These are phyloP conservation scores for Uronychia binucleata DNA, from an alignment of 73 alveolate genomes.

Conservation along the genomic window DNA sequence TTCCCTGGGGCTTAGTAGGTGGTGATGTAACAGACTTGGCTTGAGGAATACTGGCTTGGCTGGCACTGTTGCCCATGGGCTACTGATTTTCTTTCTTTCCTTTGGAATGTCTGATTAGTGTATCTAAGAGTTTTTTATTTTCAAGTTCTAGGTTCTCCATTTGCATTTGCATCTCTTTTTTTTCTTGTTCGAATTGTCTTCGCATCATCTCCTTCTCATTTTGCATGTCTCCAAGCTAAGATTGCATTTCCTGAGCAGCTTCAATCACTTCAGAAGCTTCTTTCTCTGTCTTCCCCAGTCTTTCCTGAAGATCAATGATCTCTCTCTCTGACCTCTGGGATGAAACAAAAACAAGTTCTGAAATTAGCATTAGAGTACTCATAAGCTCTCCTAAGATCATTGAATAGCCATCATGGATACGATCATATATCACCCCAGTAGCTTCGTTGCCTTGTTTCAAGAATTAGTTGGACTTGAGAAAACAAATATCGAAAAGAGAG, in stretches of 20 bases:
- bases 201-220: constrained; percentile 10
- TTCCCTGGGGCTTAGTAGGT: background rate
- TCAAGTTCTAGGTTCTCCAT: constrained; percentile 43
- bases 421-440: background rate
- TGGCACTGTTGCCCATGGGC: background rate
- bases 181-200: constrained; percentile 18
- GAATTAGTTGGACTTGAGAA: constrained; percentile 33
- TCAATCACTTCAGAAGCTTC: constrained; percentile 62
- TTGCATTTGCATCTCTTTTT: constrained; percentile 8
- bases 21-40: background rate
- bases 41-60: background rate
- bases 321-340: background rate
- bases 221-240: background rate
- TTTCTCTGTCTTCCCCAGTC: constrained; percentile 60
- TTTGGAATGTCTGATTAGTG: constrained; percentile 58
- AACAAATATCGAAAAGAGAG: constrained; percentile 55
- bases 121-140: constrained; percentile 58
- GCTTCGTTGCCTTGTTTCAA: constrained; percentile 1
- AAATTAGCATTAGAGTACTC: too few relatives aligned
- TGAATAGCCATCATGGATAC: constrained; percentile 13
- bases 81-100: constrained; percentile 3
- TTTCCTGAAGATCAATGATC: constrained; percentile 19
- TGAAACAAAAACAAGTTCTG: background rate
- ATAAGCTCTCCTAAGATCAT: background rate
- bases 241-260: constrained; percentile 3